These are phyloP conservation scores for Pisolithus tinctorius DNA, from an alignment of 768 basidiomycete genomes.

Conservation along the genomic window DNA sequence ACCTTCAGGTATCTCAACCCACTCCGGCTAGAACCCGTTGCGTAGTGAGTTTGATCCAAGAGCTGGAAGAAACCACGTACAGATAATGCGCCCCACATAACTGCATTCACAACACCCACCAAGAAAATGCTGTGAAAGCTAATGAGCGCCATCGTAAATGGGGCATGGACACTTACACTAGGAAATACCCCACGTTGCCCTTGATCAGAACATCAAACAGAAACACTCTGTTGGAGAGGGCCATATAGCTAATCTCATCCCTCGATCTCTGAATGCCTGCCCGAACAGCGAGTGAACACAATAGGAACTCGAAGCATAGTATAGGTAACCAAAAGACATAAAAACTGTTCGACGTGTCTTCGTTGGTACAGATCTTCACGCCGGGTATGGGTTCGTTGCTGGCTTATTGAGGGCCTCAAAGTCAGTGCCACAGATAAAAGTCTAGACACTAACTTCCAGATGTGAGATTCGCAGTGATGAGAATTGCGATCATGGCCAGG, in stretches of 20 bases:
- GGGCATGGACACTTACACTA: background rate
- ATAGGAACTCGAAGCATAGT: background rate
- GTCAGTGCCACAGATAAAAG: background rate
- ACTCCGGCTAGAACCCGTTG: background rate
- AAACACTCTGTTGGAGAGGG: background rate
- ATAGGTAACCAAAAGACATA: background rate
- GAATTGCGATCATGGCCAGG: background rate
- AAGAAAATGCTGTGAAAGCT: background rate
- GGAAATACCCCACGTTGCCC: conserved; percentile 1
- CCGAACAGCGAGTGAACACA: background rate
- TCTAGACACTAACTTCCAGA: background rate
- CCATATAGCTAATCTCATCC: background rate
- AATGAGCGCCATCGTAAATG: background rate
- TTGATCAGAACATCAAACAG: background rate
- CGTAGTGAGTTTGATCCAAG: background rate
- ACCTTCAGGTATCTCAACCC: conserved; percentile 2
- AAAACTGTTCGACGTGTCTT: background rate
- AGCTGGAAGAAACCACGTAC: background rate
- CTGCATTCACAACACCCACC: background rate
- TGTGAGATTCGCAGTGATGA: background rate
- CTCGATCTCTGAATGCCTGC: background rate
- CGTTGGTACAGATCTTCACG: background rate
- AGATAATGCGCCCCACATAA: background rate
- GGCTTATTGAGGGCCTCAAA: background rate
- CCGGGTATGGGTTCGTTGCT: background rate